Evolutionary conservation across 2,329 filamentous ascomycete genomes (phyloP).

Genomic region (Monosporascus sp.): DNA sequence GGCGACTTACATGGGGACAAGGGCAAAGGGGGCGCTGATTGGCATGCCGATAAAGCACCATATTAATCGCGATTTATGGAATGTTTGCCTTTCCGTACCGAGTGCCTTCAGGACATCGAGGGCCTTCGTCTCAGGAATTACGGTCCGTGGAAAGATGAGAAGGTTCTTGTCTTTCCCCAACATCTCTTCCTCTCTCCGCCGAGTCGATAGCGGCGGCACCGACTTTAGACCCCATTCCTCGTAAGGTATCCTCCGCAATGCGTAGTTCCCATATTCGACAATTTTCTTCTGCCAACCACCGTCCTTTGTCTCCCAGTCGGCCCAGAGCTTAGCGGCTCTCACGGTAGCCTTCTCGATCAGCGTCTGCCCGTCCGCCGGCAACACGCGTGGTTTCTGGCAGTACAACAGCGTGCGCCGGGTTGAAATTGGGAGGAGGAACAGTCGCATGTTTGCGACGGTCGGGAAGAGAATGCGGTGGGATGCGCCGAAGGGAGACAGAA

Average conservation of each 20-base stretch:
- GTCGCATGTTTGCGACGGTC: conserved; percentile 58
- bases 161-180: conserved; percentile 60
- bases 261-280: conserved; percentile 79
- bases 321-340: conserved; percentile 74
- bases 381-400: conserved; percentile 67
- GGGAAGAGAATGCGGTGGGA: not conserved
- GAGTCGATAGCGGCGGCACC: conserved; percentile 72
- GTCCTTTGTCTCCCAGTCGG: conserved; percentile 79
- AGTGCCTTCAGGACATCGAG: conserved; percentile 61
- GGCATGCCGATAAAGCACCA: conserved; percentile 83
- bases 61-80: conserved; percentile 72
- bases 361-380: conserved; percentile 46
- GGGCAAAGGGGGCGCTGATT: conserved; percentile 71
- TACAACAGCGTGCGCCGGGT: conserved; percentile 88
- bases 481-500: not conserved
- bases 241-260: conserved; percentile 82
- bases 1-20: conserved; percentile 73
- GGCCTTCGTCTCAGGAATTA: conserved; percentile 61
- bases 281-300: conserved; percentile 83
- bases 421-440: conserved; percentile 90
- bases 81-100: conserved; percentile 70
- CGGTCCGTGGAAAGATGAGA: conserved; percentile 68
- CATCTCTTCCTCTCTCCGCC: conserved; percentile 58
- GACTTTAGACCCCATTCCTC: conserved; percentile 98
- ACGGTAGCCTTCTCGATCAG: conserved; percentile 63